Percentiles rank a stretch among this genome's conserved stretches.
Evolutionary conservation across 345 rosid genomes (phyloP).

Genomic region (Schrenkiella parvula): DNA sequence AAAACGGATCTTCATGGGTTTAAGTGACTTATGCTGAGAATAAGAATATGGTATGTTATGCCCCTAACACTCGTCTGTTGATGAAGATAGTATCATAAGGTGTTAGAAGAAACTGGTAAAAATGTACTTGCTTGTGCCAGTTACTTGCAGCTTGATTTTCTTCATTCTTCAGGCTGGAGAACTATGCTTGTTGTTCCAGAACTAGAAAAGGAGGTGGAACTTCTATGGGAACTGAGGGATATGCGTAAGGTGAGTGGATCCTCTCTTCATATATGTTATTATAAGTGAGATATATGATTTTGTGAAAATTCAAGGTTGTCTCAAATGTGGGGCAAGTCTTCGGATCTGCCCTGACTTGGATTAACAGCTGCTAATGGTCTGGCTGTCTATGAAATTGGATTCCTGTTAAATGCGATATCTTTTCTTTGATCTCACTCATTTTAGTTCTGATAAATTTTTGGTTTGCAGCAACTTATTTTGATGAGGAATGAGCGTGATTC

Average conservation of each 20-base stretch:
- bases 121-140: not conserved
- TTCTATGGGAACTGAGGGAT: constrained; percentile 75
- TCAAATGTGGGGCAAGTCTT: not conserved
- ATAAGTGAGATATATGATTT: not conserved
- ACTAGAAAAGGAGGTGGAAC: constrained; percentile 88
- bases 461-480: constrained; percentile 63
- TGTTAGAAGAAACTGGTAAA: constrained; percentile 4
- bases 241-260: constrained; percentile 58
- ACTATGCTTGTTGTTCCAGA: constrained; percentile 99
- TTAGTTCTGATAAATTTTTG: not conserved
- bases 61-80: not conserved
- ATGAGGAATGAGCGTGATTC: constrained; percentile 77
- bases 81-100: not conserved
- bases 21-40: not conserved
- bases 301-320: not conserved
- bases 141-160: constrained; percentile 6
- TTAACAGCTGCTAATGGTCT: not conserved
- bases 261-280: not conserved
- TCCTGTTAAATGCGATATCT: not conserved
- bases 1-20: not conserved
- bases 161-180: constrained; percentile 71
- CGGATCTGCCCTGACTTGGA: not conserved
- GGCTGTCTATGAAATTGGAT: not conserved
- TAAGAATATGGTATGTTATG: not conserved
- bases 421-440: not conserved